Evolutionary conservation across 2,329 filamentous ascomycete species (phyloP).

Genomic region (Lasiodiplodia citricola): DNA sequence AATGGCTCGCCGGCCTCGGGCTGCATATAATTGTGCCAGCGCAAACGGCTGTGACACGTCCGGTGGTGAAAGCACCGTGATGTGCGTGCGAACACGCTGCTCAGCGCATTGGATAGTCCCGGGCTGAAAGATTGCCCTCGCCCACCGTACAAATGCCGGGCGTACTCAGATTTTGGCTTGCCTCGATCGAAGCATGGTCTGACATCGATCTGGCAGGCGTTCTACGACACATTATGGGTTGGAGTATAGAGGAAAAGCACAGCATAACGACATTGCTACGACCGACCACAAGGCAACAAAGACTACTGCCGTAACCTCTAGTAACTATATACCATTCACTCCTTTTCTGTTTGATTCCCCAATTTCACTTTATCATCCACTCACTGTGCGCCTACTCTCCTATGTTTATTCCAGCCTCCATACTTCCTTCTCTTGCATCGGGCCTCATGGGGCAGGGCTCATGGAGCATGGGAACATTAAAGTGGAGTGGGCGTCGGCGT

Average conservation of each 20-base stretch:
- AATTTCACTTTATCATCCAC: constrained; percentile 10
- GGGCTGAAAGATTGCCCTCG: constrained; percentile 10
- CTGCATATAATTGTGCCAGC: not conserved
- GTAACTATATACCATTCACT: constrained; percentile 26
- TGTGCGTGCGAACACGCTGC: not conserved
- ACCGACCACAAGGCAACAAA: constrained; percentile 21
- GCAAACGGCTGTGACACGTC: not conserved
- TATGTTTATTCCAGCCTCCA: constrained; percentile 20
- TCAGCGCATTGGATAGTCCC: constrained; percentile 12
- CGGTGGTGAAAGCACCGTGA: constrained; percentile 9
- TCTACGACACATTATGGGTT: constrained; percentile 3
- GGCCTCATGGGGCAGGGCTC: constrained; percentile 2
- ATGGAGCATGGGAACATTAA: constrained; percentile 25
- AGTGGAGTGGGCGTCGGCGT: constrained; percentile 25
- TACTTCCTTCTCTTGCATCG: constrained; percentile 23
- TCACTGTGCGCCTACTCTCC: constrained; percentile 21
- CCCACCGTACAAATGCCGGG: constrained; percentile 10
- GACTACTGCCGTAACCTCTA: constrained; percentile 19
- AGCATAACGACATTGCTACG: constrained; percentile 26
- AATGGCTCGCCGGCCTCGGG: not conserved
- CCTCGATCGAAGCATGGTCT: constrained; percentile 3
- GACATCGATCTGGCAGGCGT: not conserved
- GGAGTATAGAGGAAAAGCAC: constrained; percentile 17
- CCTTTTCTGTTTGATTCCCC: constrained; percentile 16
- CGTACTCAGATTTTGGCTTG: not conserved